Evolutionary conservation across 768 basidiomycete species (phyloP), one percentile per base, ranked within the genome.

Genomic region (Pisolithus microcarpus): DNA sequence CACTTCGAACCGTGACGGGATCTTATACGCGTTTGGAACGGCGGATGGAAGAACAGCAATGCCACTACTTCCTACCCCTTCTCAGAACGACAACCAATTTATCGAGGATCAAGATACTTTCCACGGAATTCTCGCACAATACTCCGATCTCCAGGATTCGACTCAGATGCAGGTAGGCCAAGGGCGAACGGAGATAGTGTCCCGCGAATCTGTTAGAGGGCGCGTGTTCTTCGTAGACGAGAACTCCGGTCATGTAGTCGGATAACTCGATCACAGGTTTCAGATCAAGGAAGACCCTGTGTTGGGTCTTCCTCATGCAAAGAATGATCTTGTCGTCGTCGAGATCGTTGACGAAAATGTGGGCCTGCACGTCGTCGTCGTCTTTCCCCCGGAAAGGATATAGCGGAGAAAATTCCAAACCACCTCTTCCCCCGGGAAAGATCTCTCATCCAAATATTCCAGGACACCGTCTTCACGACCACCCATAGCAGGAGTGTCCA

Each of bases 191-290:
- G 65, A 24, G 61, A 70, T 43, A 72, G 75, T 56, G 66, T 76
- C 34, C 66, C 45, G 51, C 50, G 52, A 49, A 48, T 70, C 70
- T 40, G 38, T 66, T 36, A 57, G 73, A 42, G 86, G 86, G 4
- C 79, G 77, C 13, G 13, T 91, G 34, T 79, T 89, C 38, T 75
- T 87, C 53, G n/a, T 90, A 50, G 81, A 91, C 61, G 79, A 89
- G 62, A 75, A 80, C 38, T 82, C 76, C 40, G 87, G 87, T 2
- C 80, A 87, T 55, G 74, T 89, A 11, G 73, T 91, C 13, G 86
- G 84, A 0, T 79, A 84, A 60, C 72, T 89, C 7, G 84, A 84
- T 50, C 72, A 80, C 43, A 63, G 70, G 47, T 70, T 86, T 53
- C 64, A 67, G 36, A 73, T 87, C 18, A 68, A 70, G 23, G 87